A percentile compares a stretch with the other conserved stretches of the same genome.
phyloP scores from a whole-genome alignment of 441 rosid species.

The Erodium texanum region DNA sequence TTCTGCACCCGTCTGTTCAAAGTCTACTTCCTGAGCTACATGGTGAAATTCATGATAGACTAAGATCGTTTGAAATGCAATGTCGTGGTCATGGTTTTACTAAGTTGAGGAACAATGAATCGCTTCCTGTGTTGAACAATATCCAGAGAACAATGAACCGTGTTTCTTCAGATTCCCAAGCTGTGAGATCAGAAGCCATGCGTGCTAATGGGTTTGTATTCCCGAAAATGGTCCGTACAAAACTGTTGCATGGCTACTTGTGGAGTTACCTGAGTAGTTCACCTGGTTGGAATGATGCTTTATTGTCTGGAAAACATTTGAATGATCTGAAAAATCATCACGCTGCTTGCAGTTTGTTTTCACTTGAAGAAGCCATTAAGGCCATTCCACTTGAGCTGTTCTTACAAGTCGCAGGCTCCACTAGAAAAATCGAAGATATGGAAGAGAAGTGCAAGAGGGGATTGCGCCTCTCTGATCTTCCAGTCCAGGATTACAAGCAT shows the following conservation, averaged over 20 bases:
- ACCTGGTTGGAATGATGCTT: conserved; percentile 45
- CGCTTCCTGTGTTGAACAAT: conserved; percentile 59
- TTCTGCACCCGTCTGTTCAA: conserved; percentile 78
- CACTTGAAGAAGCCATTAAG: conserved; percentile 68
- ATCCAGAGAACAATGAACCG: conserved; percentile 53
- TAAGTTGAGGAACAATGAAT: conserved; percentile 40
- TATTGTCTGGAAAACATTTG: conserved; percentile 29
- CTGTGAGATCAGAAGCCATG: conserved; percentile 55
- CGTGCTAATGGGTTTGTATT: conserved; percentile 90
- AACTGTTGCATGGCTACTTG: conserved; percentile 71
- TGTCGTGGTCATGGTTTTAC: conserved; percentile 52
- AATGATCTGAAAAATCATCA: conserved; percentile 26
- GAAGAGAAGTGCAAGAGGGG: conserved; percentile 68
- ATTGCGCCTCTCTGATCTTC: conserved; percentile 66
- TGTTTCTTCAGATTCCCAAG: conserved; percentile 38
- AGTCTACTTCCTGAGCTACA: conserved; percentile 48
- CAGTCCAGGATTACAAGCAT: conserved; percentile 54
- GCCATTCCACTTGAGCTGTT: conserved; percentile 81
- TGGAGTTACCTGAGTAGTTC: conserved; percentile 60
- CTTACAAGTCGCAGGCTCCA: conserved; percentile 75
- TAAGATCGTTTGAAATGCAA: conserved; percentile 77
- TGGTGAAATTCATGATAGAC: conserved; percentile 59
- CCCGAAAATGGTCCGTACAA: conserved; percentile 93
- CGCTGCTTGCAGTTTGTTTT: conserved; percentile 45
- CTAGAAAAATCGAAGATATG: conserved; percentile 58